Conservation (phyloP, 2,329 filamentous ascomycete species). For the Trichoderma afroharzianum region DNA sequence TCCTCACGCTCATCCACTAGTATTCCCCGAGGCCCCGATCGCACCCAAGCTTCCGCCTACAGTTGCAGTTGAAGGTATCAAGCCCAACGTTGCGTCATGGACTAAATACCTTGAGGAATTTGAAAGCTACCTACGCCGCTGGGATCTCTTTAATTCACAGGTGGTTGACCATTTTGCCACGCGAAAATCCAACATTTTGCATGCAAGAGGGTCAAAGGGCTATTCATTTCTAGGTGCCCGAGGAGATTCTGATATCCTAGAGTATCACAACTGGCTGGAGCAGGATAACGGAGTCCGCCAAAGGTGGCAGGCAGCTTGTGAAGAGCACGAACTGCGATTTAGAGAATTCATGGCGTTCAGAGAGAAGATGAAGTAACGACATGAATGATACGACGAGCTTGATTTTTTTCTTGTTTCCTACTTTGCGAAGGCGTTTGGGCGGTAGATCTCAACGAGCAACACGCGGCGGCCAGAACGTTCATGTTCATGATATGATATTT, state of each 20-base stretch:
- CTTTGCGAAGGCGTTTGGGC: neutral
- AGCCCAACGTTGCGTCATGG: conserved; percentile 43
- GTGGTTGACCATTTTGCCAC: conserved; percentile 56
- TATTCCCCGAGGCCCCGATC: conserved; percentile 47
- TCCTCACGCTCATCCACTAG: conserved; percentile 34
- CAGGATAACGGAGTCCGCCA: conserved; percentile 62
- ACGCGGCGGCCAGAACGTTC: neutral
- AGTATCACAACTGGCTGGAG: conserved; percentile 58
- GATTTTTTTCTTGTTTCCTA: neutral
- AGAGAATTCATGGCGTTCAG: conserved; percentile 52
- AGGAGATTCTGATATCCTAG: conserved; percentile 46
- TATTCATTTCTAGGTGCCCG: conserved; percentile 43
- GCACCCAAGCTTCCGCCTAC: conserved; percentile 47
- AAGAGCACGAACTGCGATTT: conserved; percentile 57
- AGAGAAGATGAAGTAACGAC: conserved; percentile 39
- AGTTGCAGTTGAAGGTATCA: conserved; percentile 41
- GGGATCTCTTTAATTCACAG: conserved; percentile 46
- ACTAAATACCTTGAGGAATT: conserved; percentile 52
- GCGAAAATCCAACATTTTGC: conserved; percentile 43
- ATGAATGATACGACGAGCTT: neutral
- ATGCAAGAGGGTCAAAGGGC: conserved; percentile 40
- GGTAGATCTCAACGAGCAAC: neutral
- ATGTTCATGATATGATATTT: neutral
- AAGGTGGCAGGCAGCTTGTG: conserved; percentile 57
- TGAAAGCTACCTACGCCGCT: conserved; percentile 50